A percentile compares a stretch with the other conserved stretches of the same genome.
Conservation (phyloP, 1,284 basidiomycete species). For the Trametes hirsuta region DNA sequence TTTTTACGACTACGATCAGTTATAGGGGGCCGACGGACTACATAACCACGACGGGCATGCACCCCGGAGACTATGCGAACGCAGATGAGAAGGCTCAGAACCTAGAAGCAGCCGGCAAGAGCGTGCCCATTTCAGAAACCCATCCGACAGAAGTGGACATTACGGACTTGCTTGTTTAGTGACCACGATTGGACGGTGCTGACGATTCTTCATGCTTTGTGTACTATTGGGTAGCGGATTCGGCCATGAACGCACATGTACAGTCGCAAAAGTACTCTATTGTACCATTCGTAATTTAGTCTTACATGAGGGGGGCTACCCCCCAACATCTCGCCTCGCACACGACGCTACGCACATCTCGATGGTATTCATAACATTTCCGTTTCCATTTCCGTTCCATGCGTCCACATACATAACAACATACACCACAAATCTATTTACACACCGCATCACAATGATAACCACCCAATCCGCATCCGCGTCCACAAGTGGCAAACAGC, state of each 20-base stretch:
- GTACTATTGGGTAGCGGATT: neutral
- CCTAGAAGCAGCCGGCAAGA: neutral
- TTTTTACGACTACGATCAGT: conserved; percentile 24
- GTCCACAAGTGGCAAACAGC: too few species aligned
- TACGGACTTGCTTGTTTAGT: neutral
- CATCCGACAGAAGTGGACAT: neutral
- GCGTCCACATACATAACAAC: too few species aligned
- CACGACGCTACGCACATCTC: too few species aligned
- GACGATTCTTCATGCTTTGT: neutral
- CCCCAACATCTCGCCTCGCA: too few species aligned
- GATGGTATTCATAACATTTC: too few species aligned
- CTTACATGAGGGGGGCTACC: too few species aligned
- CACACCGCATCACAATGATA: too few species aligned
- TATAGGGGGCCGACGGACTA: conserved; percentile 14
- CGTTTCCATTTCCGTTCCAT: too few species aligned
- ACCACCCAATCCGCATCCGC: too few species aligned
- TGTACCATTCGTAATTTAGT: too few species aligned
- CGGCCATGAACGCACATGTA: neutral
- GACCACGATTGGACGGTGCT: neutral
- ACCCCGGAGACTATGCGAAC: neutral
- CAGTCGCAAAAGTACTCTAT: too few species aligned
- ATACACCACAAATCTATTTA: too few species aligned
- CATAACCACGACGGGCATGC: conserved; percentile 1
- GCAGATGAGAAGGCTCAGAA: neutral
- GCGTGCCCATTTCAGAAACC: neutral